phyloP scores from a whole-genome alignment of 495 filamentous ascomycete genomes.

The Trichoderma asperelloides region DNA sequence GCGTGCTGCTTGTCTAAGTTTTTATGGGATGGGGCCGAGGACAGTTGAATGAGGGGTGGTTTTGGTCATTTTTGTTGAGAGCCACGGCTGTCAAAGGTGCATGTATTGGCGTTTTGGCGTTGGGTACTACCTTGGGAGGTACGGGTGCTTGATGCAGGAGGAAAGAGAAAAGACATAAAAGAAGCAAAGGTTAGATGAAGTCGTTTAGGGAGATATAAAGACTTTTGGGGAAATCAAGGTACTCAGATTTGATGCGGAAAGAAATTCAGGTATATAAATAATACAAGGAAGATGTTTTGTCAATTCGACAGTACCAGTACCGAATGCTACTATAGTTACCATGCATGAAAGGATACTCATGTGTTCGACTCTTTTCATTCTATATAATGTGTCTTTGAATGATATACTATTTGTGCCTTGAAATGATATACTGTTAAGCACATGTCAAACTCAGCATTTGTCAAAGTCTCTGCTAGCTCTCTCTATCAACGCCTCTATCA shows the following conservation, averaged over 20 bases:
- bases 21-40: too few relatives aligned
- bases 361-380: too few relatives aligned
- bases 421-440: too few relatives aligned
- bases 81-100: background rate
- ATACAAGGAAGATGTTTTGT: background rate
- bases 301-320: too few relatives aligned
- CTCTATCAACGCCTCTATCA: too few relatives aligned
- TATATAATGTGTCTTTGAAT: too few relatives aligned
- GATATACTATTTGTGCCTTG: too few relatives aligned
- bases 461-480: too few relatives aligned
- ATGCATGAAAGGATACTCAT: too few relatives aligned
- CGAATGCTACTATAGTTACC: too few relatives aligned
- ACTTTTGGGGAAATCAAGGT: background rate
- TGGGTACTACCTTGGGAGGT: background rate
- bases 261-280: background rate
- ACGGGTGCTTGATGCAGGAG: background rate
- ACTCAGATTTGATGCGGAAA: background rate
- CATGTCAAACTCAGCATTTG: too few relatives aligned
- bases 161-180: background rate
- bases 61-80: background rate
- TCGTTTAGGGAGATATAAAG: background rate
- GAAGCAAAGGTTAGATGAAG: background rate
- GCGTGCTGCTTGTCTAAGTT: constrained; percentile 7
- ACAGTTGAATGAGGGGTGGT: background rate
- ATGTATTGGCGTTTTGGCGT: constrained; percentile 5